Conservation (phyloP, 257 asterid genomes). For the Nicotiana otophora region DNA sequence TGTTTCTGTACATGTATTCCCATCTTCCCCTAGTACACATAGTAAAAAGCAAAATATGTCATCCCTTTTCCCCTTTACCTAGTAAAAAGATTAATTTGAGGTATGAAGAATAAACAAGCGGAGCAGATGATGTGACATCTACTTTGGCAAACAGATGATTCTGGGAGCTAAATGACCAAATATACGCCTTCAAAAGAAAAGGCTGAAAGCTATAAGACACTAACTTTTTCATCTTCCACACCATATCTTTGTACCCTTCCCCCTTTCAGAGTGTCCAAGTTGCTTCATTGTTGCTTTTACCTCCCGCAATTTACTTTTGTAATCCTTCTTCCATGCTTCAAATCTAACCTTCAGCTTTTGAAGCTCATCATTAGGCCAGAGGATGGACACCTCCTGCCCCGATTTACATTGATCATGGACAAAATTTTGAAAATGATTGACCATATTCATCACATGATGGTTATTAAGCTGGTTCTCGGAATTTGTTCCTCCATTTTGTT, state of each 20-base stretch:
- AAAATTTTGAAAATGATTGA: constrained; percentile 5
- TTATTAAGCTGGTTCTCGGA: neutral
- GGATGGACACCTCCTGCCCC: neutral
- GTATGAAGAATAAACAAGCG: neutral
- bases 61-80: neutral
- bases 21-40: neutral
- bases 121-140: neutral
- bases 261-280: constrained; percentile 23
- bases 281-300: constrained; percentile 43
- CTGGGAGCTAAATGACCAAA: neutral
- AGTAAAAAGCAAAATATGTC: neutral
- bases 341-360: constrained; percentile 42
- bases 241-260: constrained; percentile 41
- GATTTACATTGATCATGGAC: neutral
- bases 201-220: neutral
- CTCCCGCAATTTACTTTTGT: constrained; percentile 41
- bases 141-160: too few relatives aligned
- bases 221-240: constrained; percentile 36
- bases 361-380: constrained; percentile 29
- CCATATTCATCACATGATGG: constrained; percentile 12
- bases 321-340: constrained; percentile 61
- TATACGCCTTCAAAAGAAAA: too few relatives aligned
- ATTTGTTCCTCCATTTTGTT: neutral
- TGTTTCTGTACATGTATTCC: neutral
- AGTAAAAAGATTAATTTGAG: neutral